Evolutionary conservation across 257 asterid species (phyloP).

Genomic region (Cruciata laevipes): DNA sequence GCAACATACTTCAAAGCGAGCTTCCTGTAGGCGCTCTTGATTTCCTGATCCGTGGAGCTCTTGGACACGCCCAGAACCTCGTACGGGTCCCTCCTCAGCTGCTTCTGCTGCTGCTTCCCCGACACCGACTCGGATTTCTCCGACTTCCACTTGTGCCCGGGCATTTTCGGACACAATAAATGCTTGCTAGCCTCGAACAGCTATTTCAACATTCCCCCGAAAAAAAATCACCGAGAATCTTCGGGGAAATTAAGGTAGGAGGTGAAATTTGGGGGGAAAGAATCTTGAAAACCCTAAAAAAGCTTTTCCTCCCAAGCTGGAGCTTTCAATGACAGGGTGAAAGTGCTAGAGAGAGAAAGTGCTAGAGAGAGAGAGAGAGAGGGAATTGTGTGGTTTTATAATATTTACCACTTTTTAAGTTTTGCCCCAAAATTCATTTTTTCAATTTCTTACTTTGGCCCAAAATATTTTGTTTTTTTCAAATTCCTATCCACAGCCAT

Average conservation of each 20-base stretch:
- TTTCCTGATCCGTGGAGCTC: constrained; percentile 90
- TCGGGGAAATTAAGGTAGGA: background rate
- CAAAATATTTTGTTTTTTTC: background rate
- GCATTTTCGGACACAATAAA: constrained; percentile 42
- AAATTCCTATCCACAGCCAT: background rate
- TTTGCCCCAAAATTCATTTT: background rate
- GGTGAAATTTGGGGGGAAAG: constrained; percentile 6
- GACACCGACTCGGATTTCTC: constrained; percentile 47
- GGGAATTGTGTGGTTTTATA: constrained; percentile 36
- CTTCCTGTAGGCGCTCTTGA: constrained; percentile 81
- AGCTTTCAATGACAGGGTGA: constrained; percentile 17
- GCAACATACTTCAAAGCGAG: constrained; percentile 76
- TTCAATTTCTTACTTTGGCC: background rate
- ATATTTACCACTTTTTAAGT: background rate
- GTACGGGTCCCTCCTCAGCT: constrained; percentile 82
- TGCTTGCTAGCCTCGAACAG: background rate
- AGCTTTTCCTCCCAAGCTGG: constrained; percentile 21
- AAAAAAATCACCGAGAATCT: background rate
- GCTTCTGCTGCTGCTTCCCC: constrained; percentile 22
- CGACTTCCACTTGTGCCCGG: constrained; percentile 61
- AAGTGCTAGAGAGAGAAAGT: constrained; percentile 7
- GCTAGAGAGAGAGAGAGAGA: constrained; percentile 32
- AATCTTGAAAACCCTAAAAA: constrained; percentile 23
- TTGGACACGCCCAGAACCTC: constrained; percentile 86
- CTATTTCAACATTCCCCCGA: background rate